Base-by-base conservation (phyloP, 2,329 filamentous ascomycete genomes). In the Pezicula carpinea region DNA sequence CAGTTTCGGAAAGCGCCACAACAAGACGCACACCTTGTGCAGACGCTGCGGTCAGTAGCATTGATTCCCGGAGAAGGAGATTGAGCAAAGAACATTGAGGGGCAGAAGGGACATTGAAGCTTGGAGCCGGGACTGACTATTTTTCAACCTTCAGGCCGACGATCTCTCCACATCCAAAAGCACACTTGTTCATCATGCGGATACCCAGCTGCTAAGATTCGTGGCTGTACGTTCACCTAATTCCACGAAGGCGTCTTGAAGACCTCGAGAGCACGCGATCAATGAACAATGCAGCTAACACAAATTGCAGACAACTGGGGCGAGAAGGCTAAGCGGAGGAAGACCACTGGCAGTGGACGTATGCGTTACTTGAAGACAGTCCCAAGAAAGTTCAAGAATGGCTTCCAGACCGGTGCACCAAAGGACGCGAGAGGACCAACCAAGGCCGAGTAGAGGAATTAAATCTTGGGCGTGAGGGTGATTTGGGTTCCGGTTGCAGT, bases 311-410 rank as follows among this genome's bases (percentile, higher is more conserved):
- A 85, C 86, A 96, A 99, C 88, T 99, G 93, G 93, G 83, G 88
- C 74, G 92, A 97, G 84, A 99, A 99, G 88, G 92, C 91, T 67
- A 97, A 97, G 89, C 83, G 93, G 75, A 95, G 93, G 87, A 97
- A 96, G 91, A 96, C 92, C 69, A 92, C 88, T 71, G 93, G 93
- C 67, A 92, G 89, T 69, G 93, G 93, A 74, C 89, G 93, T 75
- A 93, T 91, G 85, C 84, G 89, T 71, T 89, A 91, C 79, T 82
- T 99, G 72, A 95, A 95, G 82, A 82, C 80, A 67, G 85, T 99
- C 70, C 79, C 90, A 70, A 86, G 93, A 73, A 83, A 83, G 77
- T 96, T 96, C 85, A 89, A 86, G 81, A 99, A 99, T 79, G 91
- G 90, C 66, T 99, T 99, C 89, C 92, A 88, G 79, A 82, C 76